Evolutionary conservation across 2,329 filamentous ascomycete species (phyloP).

Genomic region (Fusarium continuum): DNA sequence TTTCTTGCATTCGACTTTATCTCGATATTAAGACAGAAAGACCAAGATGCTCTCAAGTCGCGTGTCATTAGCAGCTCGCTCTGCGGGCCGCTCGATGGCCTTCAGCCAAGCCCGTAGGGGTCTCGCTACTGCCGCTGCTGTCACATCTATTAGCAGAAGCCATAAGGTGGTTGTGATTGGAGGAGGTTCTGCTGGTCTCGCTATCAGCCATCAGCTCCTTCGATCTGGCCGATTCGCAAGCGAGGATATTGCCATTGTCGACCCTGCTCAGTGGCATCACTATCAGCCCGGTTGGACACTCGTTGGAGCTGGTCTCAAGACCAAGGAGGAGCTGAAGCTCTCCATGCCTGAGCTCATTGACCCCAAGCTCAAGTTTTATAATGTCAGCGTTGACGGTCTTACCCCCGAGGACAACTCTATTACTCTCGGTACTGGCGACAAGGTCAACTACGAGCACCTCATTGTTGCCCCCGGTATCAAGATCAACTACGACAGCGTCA

Average conservation of each 20-base stretch:
- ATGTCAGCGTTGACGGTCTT: conserved; percentile 59
- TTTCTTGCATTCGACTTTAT: conserved; percentile 9
- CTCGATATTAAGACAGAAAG: background rate
- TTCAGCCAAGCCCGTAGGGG: conserved; percentile 1
- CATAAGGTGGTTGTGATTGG: conserved; percentile 75
- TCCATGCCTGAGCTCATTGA: conserved; percentile 63
- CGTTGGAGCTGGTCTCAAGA: conserved; percentile 72
- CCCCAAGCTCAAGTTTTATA: conserved; percentile 69
- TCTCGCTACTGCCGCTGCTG: conserved; percentile 25
- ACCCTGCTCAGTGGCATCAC: conserved; percentile 70
- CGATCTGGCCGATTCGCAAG: conserved; percentile 63
- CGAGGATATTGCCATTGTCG: conserved; percentile 71
- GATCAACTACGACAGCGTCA: conserved; percentile 60
- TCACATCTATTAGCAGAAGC: conserved; percentile 32
- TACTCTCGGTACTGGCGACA: conserved; percentile 63
- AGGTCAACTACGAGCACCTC: conserved; percentile 69
- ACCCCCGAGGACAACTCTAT: conserved; percentile 65
- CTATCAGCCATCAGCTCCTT: conserved; percentile 74
- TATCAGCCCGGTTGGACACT: conserved; percentile 77
- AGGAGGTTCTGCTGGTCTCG: conserved; percentile 71
- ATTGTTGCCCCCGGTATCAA: conserved; percentile 68
- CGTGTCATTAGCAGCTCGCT: conserved; percentile 21
- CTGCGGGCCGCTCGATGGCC: conserved; percentile 9
- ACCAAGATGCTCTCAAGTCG: conserved; percentile 39
- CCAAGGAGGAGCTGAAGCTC: conserved; percentile 64